These are phyloP conservation scores for Neostapfia colusana DNA, from an alignment of 176 grass and related monocot genomes.

Conservation along the genomic window DNA sequence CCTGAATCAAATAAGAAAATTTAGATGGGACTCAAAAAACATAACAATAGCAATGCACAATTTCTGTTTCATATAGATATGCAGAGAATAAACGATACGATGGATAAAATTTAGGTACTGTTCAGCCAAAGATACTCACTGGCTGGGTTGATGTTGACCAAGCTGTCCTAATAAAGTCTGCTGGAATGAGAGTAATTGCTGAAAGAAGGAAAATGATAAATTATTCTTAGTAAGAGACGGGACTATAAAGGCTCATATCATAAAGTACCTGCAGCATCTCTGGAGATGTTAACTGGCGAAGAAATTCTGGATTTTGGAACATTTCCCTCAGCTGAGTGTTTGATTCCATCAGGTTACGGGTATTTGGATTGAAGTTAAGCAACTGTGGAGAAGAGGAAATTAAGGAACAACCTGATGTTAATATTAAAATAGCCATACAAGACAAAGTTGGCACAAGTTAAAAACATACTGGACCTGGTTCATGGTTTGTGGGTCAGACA, in stretches of 20 bases:
- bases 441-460: constrained; percentile 4
- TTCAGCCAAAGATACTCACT: constrained; percentile 60
- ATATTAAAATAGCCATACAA: constrained; percentile 10
- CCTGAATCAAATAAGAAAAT: constrained; percentile 66
- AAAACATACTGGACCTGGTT: constrained; percentile 59
- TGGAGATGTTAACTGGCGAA: constrained; percentile 85
- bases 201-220: constrained; percentile 17
- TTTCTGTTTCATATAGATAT: constrained; percentile 23
- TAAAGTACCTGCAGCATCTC: constrained; percentile 77
- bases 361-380: constrained; percentile 72
- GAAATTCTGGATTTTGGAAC: constrained; percentile 92
- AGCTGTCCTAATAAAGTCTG: constrained; percentile 66
- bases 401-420: constrained; percentile 20
- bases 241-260: constrained; percentile 1
- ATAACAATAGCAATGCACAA: not conserved
- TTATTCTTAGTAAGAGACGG: constrained; percentile 7
- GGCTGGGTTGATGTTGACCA: constrained; percentile 60
- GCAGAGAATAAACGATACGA: not conserved
- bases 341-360: constrained; percentile 80
- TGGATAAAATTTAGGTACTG: constrained; percentile 7
- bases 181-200: constrained; percentile 90
- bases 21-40: constrained; percentile 27
- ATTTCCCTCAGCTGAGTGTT: constrained; percentile 83
- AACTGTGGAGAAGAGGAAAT: constrained; percentile 52
- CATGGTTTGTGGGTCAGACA: constrained; percentile 86